These are phyloP conservation scores for Curvularia spicifera DNA, from an alignment of 2,329 filamentous ascomycete species.

Conservation along the genomic window DNA sequence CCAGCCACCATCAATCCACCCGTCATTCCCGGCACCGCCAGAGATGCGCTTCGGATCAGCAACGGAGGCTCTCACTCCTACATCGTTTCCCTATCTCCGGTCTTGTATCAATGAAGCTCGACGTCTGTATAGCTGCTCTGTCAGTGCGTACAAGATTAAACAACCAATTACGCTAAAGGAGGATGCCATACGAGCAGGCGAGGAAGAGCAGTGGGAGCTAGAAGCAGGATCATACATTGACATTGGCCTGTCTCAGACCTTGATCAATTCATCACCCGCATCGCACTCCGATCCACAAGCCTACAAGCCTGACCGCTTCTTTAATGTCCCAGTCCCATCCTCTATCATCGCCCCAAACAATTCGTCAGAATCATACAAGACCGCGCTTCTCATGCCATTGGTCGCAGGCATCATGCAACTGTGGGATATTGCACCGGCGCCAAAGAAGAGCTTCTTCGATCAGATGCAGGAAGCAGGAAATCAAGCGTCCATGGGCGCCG, in stretches of 20 bases:
- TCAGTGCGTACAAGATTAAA: constrained; percentile 26
- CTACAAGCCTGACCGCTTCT: constrained; percentile 41
- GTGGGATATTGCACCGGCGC: constrained; percentile 44
- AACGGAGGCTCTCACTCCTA: constrained; percentile 14
- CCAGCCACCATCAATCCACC: constrained; percentile 47
- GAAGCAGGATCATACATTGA: constrained; percentile 38
- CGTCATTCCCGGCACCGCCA: constrained; percentile 45
- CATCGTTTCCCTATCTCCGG: constrained; percentile 35
- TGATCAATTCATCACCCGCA: constrained; percentile 41
- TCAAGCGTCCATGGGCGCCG: constrained; percentile 39
- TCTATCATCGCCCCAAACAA: constrained; percentile 28
- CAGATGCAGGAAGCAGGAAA: constrained; percentile 42
- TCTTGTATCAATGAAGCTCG: constrained; percentile 43
- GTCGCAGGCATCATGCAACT: constrained; percentile 44
- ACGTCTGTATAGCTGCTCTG: constrained; percentile 39
- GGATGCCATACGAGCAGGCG: constrained; percentile 19
- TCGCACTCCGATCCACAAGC: constrained; percentile 28
- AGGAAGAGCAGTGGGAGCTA: constrained; percentile 36
- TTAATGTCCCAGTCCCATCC: constrained; percentile 18
- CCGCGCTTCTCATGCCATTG: constrained; percentile 36
- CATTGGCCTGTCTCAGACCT: constrained; percentile 37
- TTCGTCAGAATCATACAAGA: constrained; percentile 27
- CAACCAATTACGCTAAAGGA: constrained; percentile 36
- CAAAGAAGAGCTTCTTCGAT: constrained; percentile 43
- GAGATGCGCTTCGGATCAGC: constrained; percentile 35